A percentile compares a stretch with the other conserved stretches of the same genome.
These are phyloP conservation scores for Cryptosporidium xiaoi DNA, from an alignment of 169 alveolate genomes.

Conservation along the genomic window DNA sequence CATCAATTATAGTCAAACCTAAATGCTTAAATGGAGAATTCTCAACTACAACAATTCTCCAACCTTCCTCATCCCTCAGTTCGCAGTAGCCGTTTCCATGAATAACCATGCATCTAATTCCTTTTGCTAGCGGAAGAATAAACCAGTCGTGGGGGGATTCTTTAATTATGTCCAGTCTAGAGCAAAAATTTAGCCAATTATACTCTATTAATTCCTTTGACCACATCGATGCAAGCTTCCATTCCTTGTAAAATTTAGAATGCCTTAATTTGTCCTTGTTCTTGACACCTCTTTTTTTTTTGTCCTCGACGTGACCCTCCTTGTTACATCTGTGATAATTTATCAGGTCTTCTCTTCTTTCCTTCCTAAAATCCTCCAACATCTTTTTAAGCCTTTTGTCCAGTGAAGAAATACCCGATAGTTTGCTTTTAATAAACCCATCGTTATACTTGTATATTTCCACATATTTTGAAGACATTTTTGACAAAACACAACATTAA, in stretches of 20 bases:
- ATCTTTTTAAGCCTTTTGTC: slow-evolving; percentile 29
- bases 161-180: background rate
- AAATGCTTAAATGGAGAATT: slow-evolving; percentile 31
- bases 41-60: slow-evolving; percentile 52
- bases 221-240: slow-evolving; percentile 52
- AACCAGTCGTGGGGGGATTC: slow-evolving; percentile 45
- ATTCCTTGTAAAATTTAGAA: slow-evolving; percentile 29
- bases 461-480: slow-evolving; percentile 1
- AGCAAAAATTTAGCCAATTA: slow-evolving; percentile 5
- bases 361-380: slow-evolving; percentile 37
- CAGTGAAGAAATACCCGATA: slow-evolving; percentile 15
- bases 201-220: slow-evolving; percentile 49
- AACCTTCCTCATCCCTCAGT: slow-evolving; percentile 43
- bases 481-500: background rate
- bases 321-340: background rate
- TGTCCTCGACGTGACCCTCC: background rate
- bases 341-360: slow-evolving; percentile 33
- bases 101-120: slow-evolving; percentile 53
- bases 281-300: background rate
- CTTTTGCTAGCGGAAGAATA: slow-evolving; percentile 30
- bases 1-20: slow-evolving; percentile 61
- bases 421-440: slow-evolving; percentile 22
- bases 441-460: slow-evolving; percentile 23
- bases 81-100: slow-evolving; percentile 66
- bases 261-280: background rate